Base-by-base conservation (phyloP, 2,329 filamentous ascomycete genomes). In the Stagonosporopsis cucurbitacearum region DNA sequence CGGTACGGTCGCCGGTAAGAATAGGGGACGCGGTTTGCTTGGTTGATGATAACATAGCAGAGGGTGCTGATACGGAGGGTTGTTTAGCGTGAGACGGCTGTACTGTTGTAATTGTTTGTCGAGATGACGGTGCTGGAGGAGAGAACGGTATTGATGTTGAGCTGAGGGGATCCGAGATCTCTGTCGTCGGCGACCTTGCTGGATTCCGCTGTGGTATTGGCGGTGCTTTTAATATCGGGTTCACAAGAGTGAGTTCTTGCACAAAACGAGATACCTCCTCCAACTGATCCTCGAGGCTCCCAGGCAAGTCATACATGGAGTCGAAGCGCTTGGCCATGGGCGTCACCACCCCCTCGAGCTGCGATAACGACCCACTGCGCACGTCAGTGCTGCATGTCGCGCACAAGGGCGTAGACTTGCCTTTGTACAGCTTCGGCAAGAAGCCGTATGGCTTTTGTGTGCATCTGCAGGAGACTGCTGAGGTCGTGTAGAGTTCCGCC, bases 341-440 rank as follows among this genome's bases (percentile, higher is more conserved):
- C n/a, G 54, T 57, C 5, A 76, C 65, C 8, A 66, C 62, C 12
- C 56, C 58, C 50, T 75, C 63, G 4, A 77, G 60, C 4, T 65
- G 63, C 30, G 71, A 60, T 4, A 74, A 53, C 4, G 76, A 78
- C 43, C 72, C 69, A 61, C 75, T 78, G 48, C 5, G 37, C 3
- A 17, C 17, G 51, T 67, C 45, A 69, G 63, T 36, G 25, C 20
- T 33, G 19, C 15, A 23, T 25, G 19, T 35, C 4, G 20, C 2
- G 3, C 4, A 6, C 2, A 13, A 2, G n/a, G 25, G 13, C 13
- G 7, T 8, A 5, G n/a, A n/a, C 40, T 43, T 47, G 42, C 67
- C 77, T 79, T 58, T 79, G 76, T 37, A 80, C 35, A 15, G 78
- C 77, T 56, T 79, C 75, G 59, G 72, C 75, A 2, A 74, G 72